Conservation (phyloP, 2,329 filamentous ascomycete species). For the Dichotomopilus funicola region DNA sequence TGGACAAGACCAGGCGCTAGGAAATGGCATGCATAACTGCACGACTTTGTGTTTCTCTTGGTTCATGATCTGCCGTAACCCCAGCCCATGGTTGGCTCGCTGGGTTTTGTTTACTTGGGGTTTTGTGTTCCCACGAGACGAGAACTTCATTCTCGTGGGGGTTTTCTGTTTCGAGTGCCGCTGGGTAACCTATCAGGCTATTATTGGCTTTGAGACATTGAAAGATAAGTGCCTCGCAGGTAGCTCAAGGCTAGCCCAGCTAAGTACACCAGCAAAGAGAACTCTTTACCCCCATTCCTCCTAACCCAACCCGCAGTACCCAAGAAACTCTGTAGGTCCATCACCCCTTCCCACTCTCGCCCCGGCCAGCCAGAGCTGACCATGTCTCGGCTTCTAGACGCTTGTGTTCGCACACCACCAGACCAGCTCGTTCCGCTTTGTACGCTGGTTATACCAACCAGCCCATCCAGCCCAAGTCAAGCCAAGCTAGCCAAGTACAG, state of each 20-base stretch:
- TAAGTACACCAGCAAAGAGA: no score
- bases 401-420: background rate
- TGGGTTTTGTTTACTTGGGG: constrained; percentile 4
- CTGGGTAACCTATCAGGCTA: background rate
- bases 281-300: no score
- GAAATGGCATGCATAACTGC: constrained; percentile 6
- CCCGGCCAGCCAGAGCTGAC: background rate
- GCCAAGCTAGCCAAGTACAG: no score
- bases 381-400: constrained; percentile 3
- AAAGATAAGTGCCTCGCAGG: no score
- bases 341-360: no score
- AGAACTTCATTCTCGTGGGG: background rate
- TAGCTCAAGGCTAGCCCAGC: no score
- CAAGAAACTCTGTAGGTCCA: no score
- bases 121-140: background rate
- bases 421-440: background rate
- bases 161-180: background rate
- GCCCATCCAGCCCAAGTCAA: background rate
- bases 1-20: constrained; percentile 7
- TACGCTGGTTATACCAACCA: constrained; percentile 1
- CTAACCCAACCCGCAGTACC: no score
- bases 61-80: background rate
- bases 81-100: background rate
- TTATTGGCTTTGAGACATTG: background rate
- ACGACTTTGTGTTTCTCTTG: background rate